phyloP scores from a whole-genome alignment of 306 rosid genomes.

The Trifolium fragiferum region DNA sequence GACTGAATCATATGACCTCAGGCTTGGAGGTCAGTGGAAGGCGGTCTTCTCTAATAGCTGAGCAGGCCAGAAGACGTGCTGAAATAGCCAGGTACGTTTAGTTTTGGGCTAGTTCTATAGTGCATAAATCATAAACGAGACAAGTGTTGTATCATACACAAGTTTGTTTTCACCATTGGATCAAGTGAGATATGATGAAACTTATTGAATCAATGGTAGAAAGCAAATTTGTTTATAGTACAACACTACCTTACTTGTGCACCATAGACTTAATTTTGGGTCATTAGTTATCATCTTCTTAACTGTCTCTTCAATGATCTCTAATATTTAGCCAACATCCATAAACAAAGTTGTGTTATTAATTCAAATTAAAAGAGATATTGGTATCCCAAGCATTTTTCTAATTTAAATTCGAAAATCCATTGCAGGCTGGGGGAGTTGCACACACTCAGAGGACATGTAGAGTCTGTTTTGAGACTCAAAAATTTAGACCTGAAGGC shows the following conservation, averaged over 20 bases:
- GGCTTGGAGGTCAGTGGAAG: conserved; percentile 46
- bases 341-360: conserved; percentile 3
- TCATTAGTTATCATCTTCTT: background rate
- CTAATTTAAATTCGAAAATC: conserved; percentile 14
- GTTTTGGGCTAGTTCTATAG: too few species aligned
- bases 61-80: conserved; percentile 72
- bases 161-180: too few species aligned
- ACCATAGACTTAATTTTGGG: background rate
- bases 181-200: too few species aligned
- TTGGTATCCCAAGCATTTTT: conserved; percentile 11
- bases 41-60: conserved; percentile 64
- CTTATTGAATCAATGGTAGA: too few species aligned
- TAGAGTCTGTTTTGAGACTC: conserved; percentile 75
- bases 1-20: conserved; percentile 44
- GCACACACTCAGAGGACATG: conserved; percentile 76
- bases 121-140: too few species aligned
- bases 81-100: conserved; percentile 65
- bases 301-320: background rate
- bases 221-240: too few species aligned
- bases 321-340: conserved; percentile 26
- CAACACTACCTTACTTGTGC: too few species aligned
- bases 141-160: too few species aligned
- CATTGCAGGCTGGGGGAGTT: conserved; percentile 75
- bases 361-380: background rate
- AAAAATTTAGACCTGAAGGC: conserved; percentile 58